Evolutionary conservation across 1,139 yeast genomes (phyloP).

Genomic region (Taphrina betulina): DNA sequence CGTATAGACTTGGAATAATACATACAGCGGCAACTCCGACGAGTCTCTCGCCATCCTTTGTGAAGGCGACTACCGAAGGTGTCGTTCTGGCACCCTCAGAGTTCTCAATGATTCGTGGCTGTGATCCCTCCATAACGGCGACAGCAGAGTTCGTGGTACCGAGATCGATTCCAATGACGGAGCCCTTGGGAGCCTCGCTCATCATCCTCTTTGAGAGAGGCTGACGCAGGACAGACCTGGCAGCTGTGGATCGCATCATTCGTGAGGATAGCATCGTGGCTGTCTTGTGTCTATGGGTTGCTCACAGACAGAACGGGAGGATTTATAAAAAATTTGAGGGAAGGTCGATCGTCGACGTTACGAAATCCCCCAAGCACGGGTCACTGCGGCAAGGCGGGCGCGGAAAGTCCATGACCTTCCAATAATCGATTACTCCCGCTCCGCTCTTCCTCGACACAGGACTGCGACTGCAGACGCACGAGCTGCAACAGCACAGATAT

Average conservation of each 20-base stretch:
- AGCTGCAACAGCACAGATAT: no score
- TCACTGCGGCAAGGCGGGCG: no score
- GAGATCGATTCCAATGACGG: slow-evolving; percentile 93
- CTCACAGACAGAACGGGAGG: no score
- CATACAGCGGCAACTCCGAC: slow-evolving; percentile 88
- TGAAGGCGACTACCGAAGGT: slow-evolving; percentile 97
- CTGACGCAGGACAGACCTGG: slow-evolving; percentile 30
- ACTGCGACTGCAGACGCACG: no score
- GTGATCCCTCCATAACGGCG: slow-evolving; percentile 95
- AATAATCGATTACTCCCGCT: no score
- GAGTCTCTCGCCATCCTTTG: slow-evolving; percentile 90
- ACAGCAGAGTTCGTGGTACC: slow-evolving; percentile 84
- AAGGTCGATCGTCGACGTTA: no score
- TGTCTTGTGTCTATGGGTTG: no score
- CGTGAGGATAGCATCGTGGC: slow-evolving; percentile 19
- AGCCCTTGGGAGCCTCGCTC: slow-evolving; percentile 33
- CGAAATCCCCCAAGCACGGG: no score
- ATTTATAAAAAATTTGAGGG: no score
- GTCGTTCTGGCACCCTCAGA: slow-evolving; percentile 99
- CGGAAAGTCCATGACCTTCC: no score
- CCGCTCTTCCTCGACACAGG: no score
- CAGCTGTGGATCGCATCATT: slow-evolving; percentile 11
- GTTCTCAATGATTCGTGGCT: slow-evolving; percentile 94
- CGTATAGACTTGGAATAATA: neutral
- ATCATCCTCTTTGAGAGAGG: slow-evolving; percentile 30